Evolutionary conservation across 139 green algal genomes (phyloP).

Genomic region (Coccomyxa sp.): DNA sequence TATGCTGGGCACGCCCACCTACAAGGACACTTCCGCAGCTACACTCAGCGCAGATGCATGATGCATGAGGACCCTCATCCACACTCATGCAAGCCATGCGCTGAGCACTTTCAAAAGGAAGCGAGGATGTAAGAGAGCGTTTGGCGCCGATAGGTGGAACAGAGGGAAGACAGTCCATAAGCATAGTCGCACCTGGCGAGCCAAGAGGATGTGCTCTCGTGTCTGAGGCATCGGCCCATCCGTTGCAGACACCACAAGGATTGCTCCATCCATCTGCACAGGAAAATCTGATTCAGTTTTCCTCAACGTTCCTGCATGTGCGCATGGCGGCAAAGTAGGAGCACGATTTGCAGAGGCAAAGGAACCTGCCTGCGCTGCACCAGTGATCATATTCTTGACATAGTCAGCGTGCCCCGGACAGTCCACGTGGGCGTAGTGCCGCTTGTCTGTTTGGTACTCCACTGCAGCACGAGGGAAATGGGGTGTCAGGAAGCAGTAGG

Average conservation of each 20-base stretch:
- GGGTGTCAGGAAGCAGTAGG: background rate
- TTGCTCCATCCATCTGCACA: conserved; percentile 96
- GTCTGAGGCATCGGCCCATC: conserved; percentile 99
- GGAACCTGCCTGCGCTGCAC: conserved; percentile 66
- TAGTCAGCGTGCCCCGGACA: conserved; percentile 99
- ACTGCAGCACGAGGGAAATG: conserved; percentile 54
- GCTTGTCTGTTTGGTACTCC: conserved; percentile 95
- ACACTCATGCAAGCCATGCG: background rate
- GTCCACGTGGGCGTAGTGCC: conserved; percentile 99
- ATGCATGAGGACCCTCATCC: background rate
- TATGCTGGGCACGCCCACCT: conserved; percentile 94
- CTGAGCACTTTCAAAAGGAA: too few relatives aligned
- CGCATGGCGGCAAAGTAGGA: background rate
- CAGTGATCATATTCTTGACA: conserved; percentile 99
- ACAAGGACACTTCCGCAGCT: background rate
- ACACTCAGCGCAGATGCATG: too few relatives aligned
- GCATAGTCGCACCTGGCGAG: conserved; percentile 67
- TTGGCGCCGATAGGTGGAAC: too few relatives aligned
- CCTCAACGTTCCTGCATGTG: background rate
- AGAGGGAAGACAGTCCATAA: too few relatives aligned
- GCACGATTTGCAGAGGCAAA: background rate
- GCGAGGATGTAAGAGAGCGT: too few relatives aligned
- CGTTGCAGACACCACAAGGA: conserved; percentile 93
- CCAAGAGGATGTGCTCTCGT: conserved; percentile 95
- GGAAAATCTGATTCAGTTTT: conserved; percentile 2